These are phyloP conservation scores for Sphagnum contortum DNA, from an alignment of 225 moss, liverwort and hornwort genomes.

Conservation along the genomic window DNA sequence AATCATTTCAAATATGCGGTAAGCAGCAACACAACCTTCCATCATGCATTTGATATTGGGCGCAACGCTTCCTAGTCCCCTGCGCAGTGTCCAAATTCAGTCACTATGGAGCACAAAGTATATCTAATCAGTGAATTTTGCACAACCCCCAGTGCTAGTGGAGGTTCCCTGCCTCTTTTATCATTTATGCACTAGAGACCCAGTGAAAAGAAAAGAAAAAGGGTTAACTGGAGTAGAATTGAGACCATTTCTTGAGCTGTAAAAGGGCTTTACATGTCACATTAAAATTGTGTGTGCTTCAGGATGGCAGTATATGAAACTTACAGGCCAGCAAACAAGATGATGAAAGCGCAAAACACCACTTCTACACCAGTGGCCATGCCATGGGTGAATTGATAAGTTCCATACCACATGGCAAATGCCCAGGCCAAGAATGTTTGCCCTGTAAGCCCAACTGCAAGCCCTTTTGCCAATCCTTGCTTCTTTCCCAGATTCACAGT, in stretches of 20 bases:
- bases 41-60: conserved; percentile 48
- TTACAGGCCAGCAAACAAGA: conserved; percentile 42
- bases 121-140: no score
- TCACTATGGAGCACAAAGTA: no score
- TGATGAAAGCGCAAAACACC: conserved; percentile 34
- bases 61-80: conserved; percentile 55
- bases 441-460: conserved; percentile 50
- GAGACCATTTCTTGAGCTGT: no score
- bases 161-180: no score
- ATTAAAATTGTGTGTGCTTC: no score
- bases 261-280: no score
- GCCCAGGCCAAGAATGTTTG: conserved; percentile 51
- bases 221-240: no score
- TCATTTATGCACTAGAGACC: no score
- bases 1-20: conserved; percentile 54
- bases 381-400: conserved; percentile 37
- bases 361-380: conserved; percentile 36
- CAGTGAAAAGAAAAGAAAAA: no score
- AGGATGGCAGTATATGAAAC: neutral
- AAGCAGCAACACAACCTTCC: conserved; percentile 45
- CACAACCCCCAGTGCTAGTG: no score
- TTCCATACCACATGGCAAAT: conserved; percentile 62
- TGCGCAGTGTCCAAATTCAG: conserved; percentile 5
- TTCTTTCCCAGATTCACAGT: conserved; percentile 39
- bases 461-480: conserved; percentile 48